Evolutionary conservation across 2,329 filamentous ascomycete genomes (phyloP), one percentile per base, ranked within the genome.

Genomic region (Teratosphaeria pseudoeucalypti): DNA sequence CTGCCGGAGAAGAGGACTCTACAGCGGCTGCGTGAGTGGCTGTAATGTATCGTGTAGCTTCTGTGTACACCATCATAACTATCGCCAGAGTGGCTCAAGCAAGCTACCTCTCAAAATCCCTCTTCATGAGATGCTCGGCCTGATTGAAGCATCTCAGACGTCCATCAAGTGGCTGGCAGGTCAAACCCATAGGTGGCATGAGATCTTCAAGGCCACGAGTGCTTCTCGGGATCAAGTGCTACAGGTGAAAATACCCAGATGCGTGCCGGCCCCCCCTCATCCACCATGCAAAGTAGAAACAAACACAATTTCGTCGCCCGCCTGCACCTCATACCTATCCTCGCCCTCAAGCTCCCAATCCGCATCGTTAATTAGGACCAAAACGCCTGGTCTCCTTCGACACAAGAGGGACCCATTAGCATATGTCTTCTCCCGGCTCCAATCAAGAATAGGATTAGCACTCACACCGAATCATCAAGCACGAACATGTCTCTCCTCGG

Each of bases 301-400:
- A 76, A 99, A 99, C 65, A 97, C 80, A 67, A 99, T 89, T 71
- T 89, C 92, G 77, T 99, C 94, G 60, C 85, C 83, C 62, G 79
- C 75, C 75, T 92, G 85, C 60, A 99, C 77, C 75, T 91, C 86
- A 72, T 97, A 97, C 65, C 85, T 82, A 71, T 94, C 91, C 75
- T 97, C 92, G 19, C 92, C 94, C 75, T 97, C 94, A 12, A 99
- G 83, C 74, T 97, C 94, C 94, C 94, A 99, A 74, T 99, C 94
- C 29, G 91, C 90, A 68, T 99, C 94, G 72, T 99, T 99, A 74
- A 99, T 95, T 60, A 99, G 81, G 32, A 96, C 92, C 52, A 99
- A 83, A 73, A 99, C 96, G 2, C 94, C 94, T 5, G 94, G 94
- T 57, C 94, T 91, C 62, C 92, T 97, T n/a, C 14, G 3, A 27